phyloP scores from a whole-genome alignment of 23 red algal species.

The Cyanidium caldarium region DNA sequence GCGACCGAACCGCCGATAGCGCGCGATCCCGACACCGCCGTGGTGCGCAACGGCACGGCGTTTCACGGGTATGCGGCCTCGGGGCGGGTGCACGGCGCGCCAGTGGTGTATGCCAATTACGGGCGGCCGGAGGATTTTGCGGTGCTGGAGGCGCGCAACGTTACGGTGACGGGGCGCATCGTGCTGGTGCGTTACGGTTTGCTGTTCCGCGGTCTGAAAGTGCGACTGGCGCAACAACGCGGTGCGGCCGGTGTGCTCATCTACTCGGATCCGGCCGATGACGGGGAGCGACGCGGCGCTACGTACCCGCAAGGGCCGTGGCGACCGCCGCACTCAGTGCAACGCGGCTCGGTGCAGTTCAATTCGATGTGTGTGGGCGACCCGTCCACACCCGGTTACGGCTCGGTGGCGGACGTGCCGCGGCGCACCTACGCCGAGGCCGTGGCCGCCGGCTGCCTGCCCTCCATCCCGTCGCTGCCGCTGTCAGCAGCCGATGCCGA shows the following conservation, averaged over 20 bases:
- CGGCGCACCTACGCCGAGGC: background rate
- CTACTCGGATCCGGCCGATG: constrained; percentile 1
- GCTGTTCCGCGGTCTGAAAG: constrained; percentile 9
- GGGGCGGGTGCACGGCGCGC: background rate
- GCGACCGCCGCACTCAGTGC: background rate
- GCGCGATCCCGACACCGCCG: background rate
- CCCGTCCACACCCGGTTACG: constrained; percentile 2
- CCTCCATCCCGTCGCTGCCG: background rate
- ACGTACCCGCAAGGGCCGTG: constrained; percentile 1
- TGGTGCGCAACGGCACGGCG: background rate
- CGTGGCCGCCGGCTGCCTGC: background rate
- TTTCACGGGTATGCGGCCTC: constrained; percentile 9
- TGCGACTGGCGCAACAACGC: background rate
- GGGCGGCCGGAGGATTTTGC: background rate
- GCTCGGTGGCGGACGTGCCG: background rate
- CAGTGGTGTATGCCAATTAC: constrained; percentile 8
- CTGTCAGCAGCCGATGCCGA: background rate
- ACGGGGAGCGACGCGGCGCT: background rate
- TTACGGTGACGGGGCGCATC: background rate
- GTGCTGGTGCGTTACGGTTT: constrained; percentile 2
- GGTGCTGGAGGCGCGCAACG: background rate
- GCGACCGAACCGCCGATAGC: background rate
- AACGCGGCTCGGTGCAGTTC: constrained; percentile 5
- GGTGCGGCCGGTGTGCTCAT: constrained; percentile 4
- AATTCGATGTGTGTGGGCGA: background rate